Base-by-base conservation (phyloP, 345 rosid species). In the Cardamine occulta region DNA sequence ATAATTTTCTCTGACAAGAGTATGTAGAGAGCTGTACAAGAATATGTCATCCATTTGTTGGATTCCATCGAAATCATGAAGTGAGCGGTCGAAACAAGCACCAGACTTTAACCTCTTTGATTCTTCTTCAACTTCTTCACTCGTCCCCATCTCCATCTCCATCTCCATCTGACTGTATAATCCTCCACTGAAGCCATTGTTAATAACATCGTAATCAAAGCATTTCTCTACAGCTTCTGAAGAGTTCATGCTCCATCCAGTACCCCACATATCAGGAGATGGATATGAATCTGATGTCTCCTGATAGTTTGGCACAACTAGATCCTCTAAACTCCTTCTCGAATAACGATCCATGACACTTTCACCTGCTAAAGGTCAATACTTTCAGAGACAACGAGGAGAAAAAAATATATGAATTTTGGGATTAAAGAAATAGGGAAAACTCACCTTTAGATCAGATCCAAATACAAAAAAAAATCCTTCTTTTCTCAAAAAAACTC, bases 21-120 rank as follows among this genome's bases (percentile, higher is more conserved):
- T 5, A 23, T 45, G 48, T 13, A 5, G 74, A 68, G 66, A 83
- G 77, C 65, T 58, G 84, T 88, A 92, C 97, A 88, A 68, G 96
- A 85, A 92, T 59, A 87, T 55, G 83, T 88, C 93, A 79, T 92
- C 96, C 74, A 79, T 70, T 59, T 87, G 88, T 61, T 85, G 86
- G 44, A 85, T 82, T 61, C 80, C 83, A 23, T 80, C 77, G 10
- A 84, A 81, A 47, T 84, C 83, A 62, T 83, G 75, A 63, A 80
- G 91, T 9, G 81, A 57, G 19, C 18, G 68, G 2, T 66, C 56
- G n/a, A 39, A 72, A 29, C 55, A 60, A 60, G 21, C 59, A 47
- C 57, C 67, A 58, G 67, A 3, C 23, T 78, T 78, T 18, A 59
- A 59, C 69, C 60, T 72, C 68, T 66, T 66, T 23, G 77, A 42